phyloP scores from a whole-genome alignment of 140 eudicot species.

The Erigeron philadelphicus region DNA sequence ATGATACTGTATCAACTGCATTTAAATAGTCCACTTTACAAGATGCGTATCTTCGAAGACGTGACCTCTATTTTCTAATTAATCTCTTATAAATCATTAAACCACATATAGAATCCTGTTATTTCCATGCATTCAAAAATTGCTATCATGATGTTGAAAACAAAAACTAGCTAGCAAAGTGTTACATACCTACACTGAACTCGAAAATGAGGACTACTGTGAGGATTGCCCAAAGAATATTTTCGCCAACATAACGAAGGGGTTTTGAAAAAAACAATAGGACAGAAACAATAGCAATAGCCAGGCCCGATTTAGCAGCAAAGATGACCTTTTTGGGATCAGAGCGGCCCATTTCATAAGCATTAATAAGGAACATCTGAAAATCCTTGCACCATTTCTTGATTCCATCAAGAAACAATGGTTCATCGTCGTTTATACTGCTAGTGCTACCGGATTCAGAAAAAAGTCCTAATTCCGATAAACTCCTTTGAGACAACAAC shows the following conservation, averaged over 20 bases:
- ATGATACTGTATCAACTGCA: no score
- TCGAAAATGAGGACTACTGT: constrained; percentile 77
- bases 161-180: not conserved
- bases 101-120: no score
- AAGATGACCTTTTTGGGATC: constrained; percentile 63
- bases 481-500: constrained; percentile 36
- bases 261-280: constrained; percentile 54
- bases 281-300: constrained; percentile 49
- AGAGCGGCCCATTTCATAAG: constrained; percentile 49
- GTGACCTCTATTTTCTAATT: no score
- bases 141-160: not conserved
- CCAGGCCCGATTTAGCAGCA: constrained; percentile 62
- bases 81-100: no score
- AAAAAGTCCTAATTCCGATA: constrained; percentile 36
- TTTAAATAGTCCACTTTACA: no score
- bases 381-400: constrained; percentile 26
- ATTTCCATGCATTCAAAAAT: no score
- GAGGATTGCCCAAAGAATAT: constrained; percentile 69
- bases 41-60: no score
- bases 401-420: constrained; percentile 17
- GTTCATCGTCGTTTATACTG: constrained; percentile 3
- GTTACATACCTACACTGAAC: constrained; percentile 52
- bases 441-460: constrained; percentile 19
- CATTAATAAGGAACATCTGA: constrained; percentile 17
- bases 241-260: constrained; percentile 33